Evolutionary conservation across 257 asterid genomes (phyloP).

Genomic region (Perilla frutescens): DNA sequence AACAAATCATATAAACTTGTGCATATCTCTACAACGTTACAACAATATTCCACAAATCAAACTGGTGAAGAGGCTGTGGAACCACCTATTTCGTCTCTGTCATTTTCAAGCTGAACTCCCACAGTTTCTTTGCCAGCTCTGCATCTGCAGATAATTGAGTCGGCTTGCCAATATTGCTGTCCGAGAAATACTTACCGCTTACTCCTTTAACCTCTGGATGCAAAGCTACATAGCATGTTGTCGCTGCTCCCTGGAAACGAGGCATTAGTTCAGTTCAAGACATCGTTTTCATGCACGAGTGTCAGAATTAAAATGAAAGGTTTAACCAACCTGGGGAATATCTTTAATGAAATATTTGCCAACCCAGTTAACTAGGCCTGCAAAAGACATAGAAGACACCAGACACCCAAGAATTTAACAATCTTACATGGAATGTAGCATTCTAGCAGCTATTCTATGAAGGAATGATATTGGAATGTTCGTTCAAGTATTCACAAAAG

Average conservation of each 20-base stretch:
- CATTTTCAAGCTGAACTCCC: slow-evolving; percentile 73
- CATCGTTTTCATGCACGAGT: not conserved
- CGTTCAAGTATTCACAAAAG: not conserved
- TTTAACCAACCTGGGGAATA: slow-evolving; percentile 63
- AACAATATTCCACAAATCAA: not conserved
- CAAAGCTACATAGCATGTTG: slow-evolving; percentile 77
- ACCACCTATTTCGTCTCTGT: slow-evolving; percentile 46
- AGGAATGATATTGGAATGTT: too few species aligned
- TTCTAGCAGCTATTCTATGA: too few species aligned
- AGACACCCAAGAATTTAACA: not conserved
- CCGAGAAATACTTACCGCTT: slow-evolving; percentile 67
- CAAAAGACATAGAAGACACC: slow-evolving; percentile 28
- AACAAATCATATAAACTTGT: too few species aligned
- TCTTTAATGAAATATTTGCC: slow-evolving; percentile 65
- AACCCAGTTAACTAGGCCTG: slow-evolving; percentile 55
- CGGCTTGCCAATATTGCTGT: slow-evolving; percentile 48
- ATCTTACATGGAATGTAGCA: not conserved
- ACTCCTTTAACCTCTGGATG: slow-evolving; percentile 73
- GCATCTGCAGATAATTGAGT: slow-evolving; percentile 50
- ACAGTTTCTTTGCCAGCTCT: slow-evolving; percentile 68
- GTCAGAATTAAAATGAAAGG: not conserved
- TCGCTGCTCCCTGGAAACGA: slow-evolving; percentile 60
- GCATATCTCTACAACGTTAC: not conserved
- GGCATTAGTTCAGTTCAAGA: not conserved
- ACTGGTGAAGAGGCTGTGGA: not conserved